Evolutionary conservation across 768 basidiomycete species (phyloP).

Genomic region (Leccinum subgranulosum): DNA sequence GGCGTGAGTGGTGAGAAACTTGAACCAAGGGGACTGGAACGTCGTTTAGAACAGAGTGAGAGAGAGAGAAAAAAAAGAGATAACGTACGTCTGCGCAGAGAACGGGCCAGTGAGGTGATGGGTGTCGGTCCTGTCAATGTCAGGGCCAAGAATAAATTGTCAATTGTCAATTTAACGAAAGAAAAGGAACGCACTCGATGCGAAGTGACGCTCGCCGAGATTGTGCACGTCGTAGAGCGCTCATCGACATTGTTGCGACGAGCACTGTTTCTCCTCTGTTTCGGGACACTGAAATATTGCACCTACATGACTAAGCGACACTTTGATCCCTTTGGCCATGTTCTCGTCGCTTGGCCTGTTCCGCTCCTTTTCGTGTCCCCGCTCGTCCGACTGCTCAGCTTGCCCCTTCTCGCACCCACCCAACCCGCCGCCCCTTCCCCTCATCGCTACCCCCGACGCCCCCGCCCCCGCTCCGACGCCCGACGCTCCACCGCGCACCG

Average conservation of each 20-base stretch:
- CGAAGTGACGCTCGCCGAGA: neutral
- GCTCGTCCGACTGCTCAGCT: conserved; percentile 41
- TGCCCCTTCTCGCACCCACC: conserved; percentile 69
- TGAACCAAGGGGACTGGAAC: neutral
- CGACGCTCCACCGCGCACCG: conserved; percentile 14
- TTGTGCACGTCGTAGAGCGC: neutral
- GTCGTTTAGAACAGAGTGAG: too few relatives aligned
- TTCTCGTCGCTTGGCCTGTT: conserved; percentile 63
- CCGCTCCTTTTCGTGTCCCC: conserved; percentile 57
- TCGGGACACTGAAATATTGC: neutral
- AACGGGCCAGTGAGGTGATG: neutral
- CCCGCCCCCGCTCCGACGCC: neutral
- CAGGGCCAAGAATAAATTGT: neutral
- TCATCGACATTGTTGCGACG: neutral
- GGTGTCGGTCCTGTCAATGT: neutral
- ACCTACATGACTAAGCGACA: neutral
- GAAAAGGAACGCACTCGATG: neutral
- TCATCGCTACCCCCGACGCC: conserved; percentile 11
- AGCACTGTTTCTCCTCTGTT: neutral
- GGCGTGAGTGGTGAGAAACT: conserved; percentile 25
- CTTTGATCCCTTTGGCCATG: conserved; percentile 37
- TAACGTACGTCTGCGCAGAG: neutral
- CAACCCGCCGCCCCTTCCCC: conserved; percentile 29
- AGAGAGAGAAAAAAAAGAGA: neutral
- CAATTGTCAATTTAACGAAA: neutral